These are phyloP conservation scores for Noccaea bulbosa DNA, from an alignment of 345 rosid genomes.

Conservation along the genomic window DNA sequence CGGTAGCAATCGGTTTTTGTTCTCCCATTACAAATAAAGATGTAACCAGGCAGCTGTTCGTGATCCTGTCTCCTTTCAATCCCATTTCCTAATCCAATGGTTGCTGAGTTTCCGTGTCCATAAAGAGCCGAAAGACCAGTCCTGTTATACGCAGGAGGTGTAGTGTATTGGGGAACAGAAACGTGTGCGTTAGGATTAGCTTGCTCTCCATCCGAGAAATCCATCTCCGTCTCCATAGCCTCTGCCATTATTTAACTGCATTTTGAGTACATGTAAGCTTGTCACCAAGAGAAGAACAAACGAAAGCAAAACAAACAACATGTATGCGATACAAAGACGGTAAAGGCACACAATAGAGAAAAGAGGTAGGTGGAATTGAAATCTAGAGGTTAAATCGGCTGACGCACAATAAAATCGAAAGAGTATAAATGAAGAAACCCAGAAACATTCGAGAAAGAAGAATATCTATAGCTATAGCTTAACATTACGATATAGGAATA, in stretches of 20 bases:
- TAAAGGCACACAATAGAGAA: not conserved
- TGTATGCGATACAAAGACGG: not conserved
- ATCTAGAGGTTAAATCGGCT: not conserved
- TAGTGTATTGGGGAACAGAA: not conserved
- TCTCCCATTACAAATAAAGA: slow-evolving; percentile 57
- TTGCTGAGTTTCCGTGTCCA: slow-evolving; percentile 34
- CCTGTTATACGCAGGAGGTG: slow-evolving; percentile 19
- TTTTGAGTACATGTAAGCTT: slow-evolving; percentile 10
- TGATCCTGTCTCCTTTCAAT: slow-evolving; percentile 23
- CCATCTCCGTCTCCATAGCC: slow-evolving; percentile 46
- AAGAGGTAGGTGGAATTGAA: no score
- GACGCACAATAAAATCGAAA: not conserved
- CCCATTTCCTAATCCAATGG: slow-evolving; percentile 23
- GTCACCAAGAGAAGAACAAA: not conserved
- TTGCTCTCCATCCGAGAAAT: slow-evolving; percentile 40
- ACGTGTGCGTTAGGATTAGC: slow-evolving; percentile 10
- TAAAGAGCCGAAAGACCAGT: slow-evolving; percentile 9
- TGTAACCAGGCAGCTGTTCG: slow-evolving; percentile 51
- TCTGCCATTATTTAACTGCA: slow-evolving; percentile 12
- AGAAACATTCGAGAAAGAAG: slow-evolving; percentile 5
- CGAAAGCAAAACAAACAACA: not conserved
- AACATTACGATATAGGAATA: not conserved
- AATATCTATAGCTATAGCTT: not conserved
- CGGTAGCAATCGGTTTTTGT: slow-evolving; percentile 54
- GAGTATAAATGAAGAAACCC: not conserved